Percentiles rank a stretch among this genome's conserved stretches.
Evolutionary conservation across 164 flowering plant species (phyloP).

Genomic region (Dillenia suffruticosa): DNA sequence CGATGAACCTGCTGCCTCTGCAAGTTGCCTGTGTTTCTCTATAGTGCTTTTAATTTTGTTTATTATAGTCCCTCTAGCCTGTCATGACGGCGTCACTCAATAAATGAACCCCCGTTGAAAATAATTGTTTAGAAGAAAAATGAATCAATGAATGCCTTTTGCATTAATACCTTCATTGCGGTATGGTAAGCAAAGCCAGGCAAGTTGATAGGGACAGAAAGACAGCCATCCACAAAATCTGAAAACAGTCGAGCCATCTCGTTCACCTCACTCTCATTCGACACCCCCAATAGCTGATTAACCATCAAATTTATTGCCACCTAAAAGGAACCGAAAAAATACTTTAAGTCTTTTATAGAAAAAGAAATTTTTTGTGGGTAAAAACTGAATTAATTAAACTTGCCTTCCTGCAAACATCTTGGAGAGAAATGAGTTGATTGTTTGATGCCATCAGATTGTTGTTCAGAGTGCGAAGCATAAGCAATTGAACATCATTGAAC

Average conservation of each 20-base stretch:
- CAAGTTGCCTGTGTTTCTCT: constrained; percentile 22
- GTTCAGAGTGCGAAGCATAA: constrained; percentile 44
- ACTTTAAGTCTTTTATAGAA: not conserved
- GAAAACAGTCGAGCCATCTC: constrained; percentile 72
- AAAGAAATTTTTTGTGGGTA: not conserved
- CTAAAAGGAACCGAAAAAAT: constrained; percentile 21
- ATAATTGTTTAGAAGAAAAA: too few relatives aligned
- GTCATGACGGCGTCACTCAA: not conserved
- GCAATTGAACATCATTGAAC: constrained; percentile 56
- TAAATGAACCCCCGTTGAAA: not conserved
- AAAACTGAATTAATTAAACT: not conserved
- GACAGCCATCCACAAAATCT: constrained; percentile 83
- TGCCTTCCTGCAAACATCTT: constrained; percentile 87
- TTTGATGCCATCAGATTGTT: constrained; percentile 19
- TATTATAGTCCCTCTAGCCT: constrained; percentile 76
- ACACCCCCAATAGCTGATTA: constrained; percentile 70
- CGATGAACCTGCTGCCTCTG: not conserved
- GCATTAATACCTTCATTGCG: constrained; percentile 68
- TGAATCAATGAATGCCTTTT: not conserved
- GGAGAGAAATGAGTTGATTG: constrained; percentile 51
- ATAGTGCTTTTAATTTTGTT: constrained; percentile 58
- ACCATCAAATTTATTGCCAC: constrained; percentile 83
- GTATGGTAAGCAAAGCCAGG: constrained; percentile 70
- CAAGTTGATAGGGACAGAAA: constrained; percentile 76
- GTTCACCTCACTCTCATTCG: constrained; percentile 60